phyloP scores from a whole-genome alignment of 139 green algal genomes.

The Chlorella sp. region DNA sequence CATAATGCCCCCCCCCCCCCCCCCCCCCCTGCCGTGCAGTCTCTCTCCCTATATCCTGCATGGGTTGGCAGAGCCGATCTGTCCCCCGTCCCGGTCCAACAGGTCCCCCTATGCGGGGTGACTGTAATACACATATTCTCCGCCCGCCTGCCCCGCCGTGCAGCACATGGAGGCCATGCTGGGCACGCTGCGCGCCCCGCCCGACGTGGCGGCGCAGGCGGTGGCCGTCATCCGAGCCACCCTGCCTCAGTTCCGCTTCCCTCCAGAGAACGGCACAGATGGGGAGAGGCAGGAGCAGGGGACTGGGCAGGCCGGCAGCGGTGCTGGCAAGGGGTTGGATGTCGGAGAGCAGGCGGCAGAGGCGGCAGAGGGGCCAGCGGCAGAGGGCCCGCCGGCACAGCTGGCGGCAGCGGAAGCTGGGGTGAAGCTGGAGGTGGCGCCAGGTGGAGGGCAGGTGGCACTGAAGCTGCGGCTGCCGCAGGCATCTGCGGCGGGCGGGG shows the following conservation, averaged over 20 bases:
- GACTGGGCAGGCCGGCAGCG: neutral
- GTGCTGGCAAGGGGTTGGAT: no score
- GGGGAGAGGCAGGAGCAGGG: neutral
- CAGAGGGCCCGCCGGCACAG: neutral
- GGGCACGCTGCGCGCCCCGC: neutral
- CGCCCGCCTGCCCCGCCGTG: neutral
- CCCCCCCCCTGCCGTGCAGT: no score
- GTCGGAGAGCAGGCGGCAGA: no score
- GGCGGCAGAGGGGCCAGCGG: no score
- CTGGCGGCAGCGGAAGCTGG: no score
- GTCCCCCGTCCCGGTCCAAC: no score
- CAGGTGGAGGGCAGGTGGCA: neutral
- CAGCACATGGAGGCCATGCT: neutral
- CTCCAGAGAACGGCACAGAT: neutral
- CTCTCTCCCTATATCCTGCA: no score
- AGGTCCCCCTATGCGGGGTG: no score
- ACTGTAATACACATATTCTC: no score
- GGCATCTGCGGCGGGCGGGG: no score
- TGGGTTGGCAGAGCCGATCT: no score
- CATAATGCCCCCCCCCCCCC: no score
- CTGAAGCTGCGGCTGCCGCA: neutral
- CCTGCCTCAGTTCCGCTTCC: conserved; percentile 3
- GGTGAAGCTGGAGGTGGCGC: neutral
- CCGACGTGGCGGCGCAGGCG: neutral
- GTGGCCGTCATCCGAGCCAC: neutral